Evolutionary conservation across 805 yeast species (phyloP).

Genomic region (Wickerhamomyces sydowiorum): DNA sequence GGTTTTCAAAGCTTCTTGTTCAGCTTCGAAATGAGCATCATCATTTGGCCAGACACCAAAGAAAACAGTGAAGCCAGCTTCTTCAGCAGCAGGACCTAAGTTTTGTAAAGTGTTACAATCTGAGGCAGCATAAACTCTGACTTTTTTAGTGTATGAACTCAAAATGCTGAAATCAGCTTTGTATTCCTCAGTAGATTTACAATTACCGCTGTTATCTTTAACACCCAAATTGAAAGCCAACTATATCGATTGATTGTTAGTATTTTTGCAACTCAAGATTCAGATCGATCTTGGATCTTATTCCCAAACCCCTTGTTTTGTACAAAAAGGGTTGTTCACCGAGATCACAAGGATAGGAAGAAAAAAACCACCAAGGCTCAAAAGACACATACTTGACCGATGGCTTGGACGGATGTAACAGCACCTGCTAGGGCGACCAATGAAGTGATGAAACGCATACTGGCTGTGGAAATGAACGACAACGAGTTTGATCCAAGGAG

Average conservation of each 20-base stretch:
- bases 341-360: not conserved
- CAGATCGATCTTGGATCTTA: not conserved
- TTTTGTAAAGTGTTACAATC: slow-evolving; percentile 85
- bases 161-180: slow-evolving; percentile 58
- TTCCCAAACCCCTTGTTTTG: not conserved
- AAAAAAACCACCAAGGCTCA: slow-evolving; percentile 17
- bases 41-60: slow-evolving; percentile 95
- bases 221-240: slow-evolving; percentile 88
- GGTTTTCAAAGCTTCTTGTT: slow-evolving; percentile 60
- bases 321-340: not conserved
- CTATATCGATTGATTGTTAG: slow-evolving; percentile 16
- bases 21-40: slow-evolving; percentile 67
- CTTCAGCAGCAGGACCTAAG: slow-evolving; percentile 83
- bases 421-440: slow-evolving; percentile 35
- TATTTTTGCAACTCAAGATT: not conserved
- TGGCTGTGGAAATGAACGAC: slow-evolving; percentile 1
- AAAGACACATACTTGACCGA: slow-evolving; percentile 41
- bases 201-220: slow-evolving; percentile 63
- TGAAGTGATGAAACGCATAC: slow-evolving; percentile 17
- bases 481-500: not conserved
- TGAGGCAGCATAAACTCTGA: slow-evolving; percentile 89
- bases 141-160: slow-evolving; percentile 50
- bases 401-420: slow-evolving; percentile 45
- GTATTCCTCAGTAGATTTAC: slow-evolving; percentile 72
- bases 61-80: slow-evolving; percentile 67